Conservation (phyloP, 2,329 filamentous ascomycete species). For the Metarhizium sp. region DNA sequence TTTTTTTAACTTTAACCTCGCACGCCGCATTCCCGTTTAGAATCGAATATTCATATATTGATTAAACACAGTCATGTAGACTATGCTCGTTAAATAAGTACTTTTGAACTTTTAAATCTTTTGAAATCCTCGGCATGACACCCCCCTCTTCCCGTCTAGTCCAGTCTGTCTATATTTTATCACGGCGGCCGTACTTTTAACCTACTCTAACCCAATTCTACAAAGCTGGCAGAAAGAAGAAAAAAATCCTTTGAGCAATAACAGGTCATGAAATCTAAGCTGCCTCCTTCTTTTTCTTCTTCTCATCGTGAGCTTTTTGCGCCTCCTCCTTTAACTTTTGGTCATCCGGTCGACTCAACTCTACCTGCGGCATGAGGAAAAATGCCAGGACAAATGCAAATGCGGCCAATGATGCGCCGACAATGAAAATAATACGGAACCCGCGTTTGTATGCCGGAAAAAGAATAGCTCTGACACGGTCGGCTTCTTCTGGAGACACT, state of each 20-base stretch:
- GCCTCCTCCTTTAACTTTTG: constrained; percentile 26
- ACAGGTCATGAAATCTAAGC: not conserved
- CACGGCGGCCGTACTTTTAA: too few relatives aligned
- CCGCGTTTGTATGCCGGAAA: constrained; percentile 26
- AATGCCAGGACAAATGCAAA: constrained; percentile 27
- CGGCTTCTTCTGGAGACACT: constrained; percentile 18
- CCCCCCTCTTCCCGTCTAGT: not conserved
- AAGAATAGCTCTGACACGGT: constrained; percentile 19
- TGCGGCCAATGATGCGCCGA: constrained; percentile 25
- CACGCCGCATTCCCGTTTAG: too few relatives aligned
- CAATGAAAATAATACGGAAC: constrained; percentile 29
- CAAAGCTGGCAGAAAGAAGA: not conserved
- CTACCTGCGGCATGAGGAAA: constrained; percentile 30
- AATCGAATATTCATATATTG: too few relatives aligned
- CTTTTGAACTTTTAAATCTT: not conserved
- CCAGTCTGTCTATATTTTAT: not conserved
- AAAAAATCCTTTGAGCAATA: not conserved
- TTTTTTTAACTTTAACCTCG: not conserved
- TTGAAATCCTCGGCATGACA: not conserved
- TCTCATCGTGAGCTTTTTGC: constrained; percentile 12
- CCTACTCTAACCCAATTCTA: not conserved
- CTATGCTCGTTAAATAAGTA: not conserved
- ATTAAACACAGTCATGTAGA: too few relatives aligned
- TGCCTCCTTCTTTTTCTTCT: constrained; percentile 7
- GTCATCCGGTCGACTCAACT: constrained; percentile 27